A percentile compares a stretch with the other conserved stretches of the same genome.
phyloP scores from a whole-genome alignment of 495 filamentous ascomycete species.

The Aspergillus ostianus region DNA sequence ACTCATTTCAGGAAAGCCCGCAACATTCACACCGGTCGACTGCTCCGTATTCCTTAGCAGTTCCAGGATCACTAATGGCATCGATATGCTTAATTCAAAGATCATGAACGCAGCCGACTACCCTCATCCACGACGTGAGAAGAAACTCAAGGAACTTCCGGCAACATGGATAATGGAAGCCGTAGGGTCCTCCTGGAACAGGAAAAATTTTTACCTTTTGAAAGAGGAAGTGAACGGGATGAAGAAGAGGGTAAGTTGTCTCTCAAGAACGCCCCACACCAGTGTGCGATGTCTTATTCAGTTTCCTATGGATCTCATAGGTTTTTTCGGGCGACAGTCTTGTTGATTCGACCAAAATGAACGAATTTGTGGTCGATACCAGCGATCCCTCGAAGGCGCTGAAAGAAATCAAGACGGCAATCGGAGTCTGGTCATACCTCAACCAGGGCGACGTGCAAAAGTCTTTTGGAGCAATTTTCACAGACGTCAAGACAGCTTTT shows the following conservation, averaged over 20 bases:
- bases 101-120: not conserved
- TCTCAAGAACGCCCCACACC: not conserved
- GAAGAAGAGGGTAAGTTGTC: constrained; percentile 1
- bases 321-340: not conserved
- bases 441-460: not conserved
- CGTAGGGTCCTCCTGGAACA: not conserved
- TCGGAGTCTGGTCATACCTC: constrained; percentile 2
- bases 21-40: constrained; percentile 1
- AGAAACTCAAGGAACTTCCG: not conserved
- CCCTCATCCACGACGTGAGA: not conserved
- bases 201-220: not conserved
- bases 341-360: not conserved
- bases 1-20: not conserved
- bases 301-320: not conserved
- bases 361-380: not conserved
- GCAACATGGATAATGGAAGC: constrained; percentile 2
- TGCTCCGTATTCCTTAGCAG: not conserved
- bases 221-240: not conserved
- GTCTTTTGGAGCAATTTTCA: not conserved
- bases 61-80: not conserved
- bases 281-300: not conserved
- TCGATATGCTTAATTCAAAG: not conserved
- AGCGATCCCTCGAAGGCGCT: not conserved
- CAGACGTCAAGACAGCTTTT: not conserved
- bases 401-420: constrained; percentile 2